Evolutionary conservation across 208 protist species (phyloP).

Genomic region (Wallacemonas sp.): DNA sequence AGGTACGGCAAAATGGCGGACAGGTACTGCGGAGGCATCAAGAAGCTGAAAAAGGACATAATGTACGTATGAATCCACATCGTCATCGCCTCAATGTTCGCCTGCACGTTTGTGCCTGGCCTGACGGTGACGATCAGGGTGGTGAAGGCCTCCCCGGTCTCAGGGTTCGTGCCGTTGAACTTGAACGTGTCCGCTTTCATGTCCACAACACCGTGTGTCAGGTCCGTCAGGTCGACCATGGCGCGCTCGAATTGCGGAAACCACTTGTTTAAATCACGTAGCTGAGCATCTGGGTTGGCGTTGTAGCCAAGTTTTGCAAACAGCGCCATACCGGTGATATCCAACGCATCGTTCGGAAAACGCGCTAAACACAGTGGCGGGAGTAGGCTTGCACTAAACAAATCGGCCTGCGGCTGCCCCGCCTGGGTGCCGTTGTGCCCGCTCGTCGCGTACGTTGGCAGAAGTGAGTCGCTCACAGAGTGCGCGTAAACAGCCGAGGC

Average conservation of each 20-base stretch:
- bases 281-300: constrained; percentile 18
- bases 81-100: constrained; percentile 46
- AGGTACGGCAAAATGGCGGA: constrained; percentile 35
- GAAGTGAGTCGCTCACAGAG: constrained; percentile 29
- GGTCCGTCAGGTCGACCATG: constrained; percentile 17
- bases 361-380: constrained; percentile 41
- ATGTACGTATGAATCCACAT: constrained; percentile 58
- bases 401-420: constrained; percentile 11
- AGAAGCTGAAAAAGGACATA: constrained; percentile 47
- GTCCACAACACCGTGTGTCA: constrained; percentile 32
- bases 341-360: constrained; percentile 28
- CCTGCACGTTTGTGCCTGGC: constrained; percentile 24
- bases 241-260: constrained; percentile 48
- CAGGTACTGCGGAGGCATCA: constrained; percentile 50
- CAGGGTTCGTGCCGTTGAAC: constrained; percentile 19
- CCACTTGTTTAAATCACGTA: constrained; percentile 44
- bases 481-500: constrained; percentile 21
- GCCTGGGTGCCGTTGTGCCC: constrained; percentile 7
- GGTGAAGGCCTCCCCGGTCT: not conserved
- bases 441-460: constrained; percentile 24
- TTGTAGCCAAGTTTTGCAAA: constrained; percentile 66
- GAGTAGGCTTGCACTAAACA: constrained; percentile 4
- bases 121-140: constrained; percentile 38
- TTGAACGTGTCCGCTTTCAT: constrained; percentile 14
- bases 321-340: constrained; percentile 58